Conservation (phyloP, 495 filamentous ascomycete genomes). For the Viridothelium virens region DNA sequence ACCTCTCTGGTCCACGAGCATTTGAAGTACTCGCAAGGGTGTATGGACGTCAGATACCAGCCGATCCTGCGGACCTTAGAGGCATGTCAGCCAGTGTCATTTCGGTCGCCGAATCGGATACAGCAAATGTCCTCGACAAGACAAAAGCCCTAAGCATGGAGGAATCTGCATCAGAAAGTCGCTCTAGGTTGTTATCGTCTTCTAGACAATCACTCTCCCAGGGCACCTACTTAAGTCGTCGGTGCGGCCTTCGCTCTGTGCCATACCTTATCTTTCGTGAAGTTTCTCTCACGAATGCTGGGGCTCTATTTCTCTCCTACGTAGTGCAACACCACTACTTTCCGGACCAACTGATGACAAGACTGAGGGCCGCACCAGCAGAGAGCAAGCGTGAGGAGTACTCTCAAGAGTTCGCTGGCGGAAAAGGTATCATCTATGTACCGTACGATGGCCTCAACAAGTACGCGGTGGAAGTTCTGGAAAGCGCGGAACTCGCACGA, state of each 20-base stretch:
- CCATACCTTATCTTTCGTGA: constrained; percentile 40
- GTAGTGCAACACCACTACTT: constrained; percentile 39
- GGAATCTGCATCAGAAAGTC: background rate
- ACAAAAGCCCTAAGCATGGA: background rate
- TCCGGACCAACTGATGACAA: constrained; percentile 35
- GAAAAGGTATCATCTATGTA: constrained; percentile 23
- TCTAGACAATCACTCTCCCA: background rate
- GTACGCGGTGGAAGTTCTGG: constrained; percentile 19
- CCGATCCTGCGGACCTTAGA: constrained; percentile 22
- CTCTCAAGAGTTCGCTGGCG: constrained; percentile 13
- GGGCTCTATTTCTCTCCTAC: constrained; percentile 41
- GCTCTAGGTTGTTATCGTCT: background rate
- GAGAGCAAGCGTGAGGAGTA: constrained; percentile 15
- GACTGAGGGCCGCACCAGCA: constrained; percentile 16
- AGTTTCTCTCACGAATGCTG: constrained; percentile 34
- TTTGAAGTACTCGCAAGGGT: constrained; percentile 41
- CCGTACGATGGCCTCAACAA: constrained; percentile 21
- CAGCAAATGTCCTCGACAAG: background rate
- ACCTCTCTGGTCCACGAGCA: constrained; percentile 34
- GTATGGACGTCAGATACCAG: constrained; percentile 35
- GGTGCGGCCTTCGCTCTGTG: constrained; percentile 41
- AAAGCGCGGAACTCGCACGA: constrained; percentile 18
- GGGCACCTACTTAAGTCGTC: constrained; percentile 19
- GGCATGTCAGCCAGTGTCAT: constrained; percentile 15
- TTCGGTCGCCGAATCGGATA: background rate